Evolutionary conservation across 257 asterid genomes (phyloP).

Genomic region (Nicotiana attenuata): DNA sequence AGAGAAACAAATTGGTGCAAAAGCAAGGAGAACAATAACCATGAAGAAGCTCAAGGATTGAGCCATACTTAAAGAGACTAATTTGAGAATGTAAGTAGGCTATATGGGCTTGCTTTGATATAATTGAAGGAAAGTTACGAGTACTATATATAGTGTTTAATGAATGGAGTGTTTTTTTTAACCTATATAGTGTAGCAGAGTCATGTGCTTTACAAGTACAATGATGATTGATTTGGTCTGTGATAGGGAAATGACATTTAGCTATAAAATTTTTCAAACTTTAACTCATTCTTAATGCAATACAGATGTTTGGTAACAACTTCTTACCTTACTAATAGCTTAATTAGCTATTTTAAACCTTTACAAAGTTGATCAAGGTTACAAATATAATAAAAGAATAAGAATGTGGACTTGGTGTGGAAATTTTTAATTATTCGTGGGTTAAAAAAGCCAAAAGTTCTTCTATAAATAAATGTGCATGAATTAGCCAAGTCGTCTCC

Average conservation of each 20-base stretch:
- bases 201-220: neutral
- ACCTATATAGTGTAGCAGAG: conserved; percentile 14
- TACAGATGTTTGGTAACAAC: neutral
- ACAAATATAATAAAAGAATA: neutral
- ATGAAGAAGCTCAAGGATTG: conserved; percentile 34
- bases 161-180: neutral
- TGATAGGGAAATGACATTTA: neutral
- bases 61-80: conserved; percentile 24
- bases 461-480: neutral
- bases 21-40: conserved; percentile 33
- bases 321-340: neutral
- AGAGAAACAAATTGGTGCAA: conserved; percentile 53
- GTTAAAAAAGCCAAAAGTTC: neutral
- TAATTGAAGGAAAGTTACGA: conserved; percentile 13
- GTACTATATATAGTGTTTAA: conserved; percentile 31
- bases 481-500: neutral
- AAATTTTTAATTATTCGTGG: neutral
- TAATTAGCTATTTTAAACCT: neutral
- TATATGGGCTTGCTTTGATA: conserved; percentile 22
- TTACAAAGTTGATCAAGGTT: neutral
- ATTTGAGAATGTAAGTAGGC: neutral
- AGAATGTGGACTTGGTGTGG: neutral
- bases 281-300: neutral
- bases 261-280: neutral
- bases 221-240: neutral